Percentiles rank a stretch among this genome's conserved stretches.
Conservation (phyloP, 2,329 filamentous ascomycete species). For the Aspergillus sergii region DNA sequence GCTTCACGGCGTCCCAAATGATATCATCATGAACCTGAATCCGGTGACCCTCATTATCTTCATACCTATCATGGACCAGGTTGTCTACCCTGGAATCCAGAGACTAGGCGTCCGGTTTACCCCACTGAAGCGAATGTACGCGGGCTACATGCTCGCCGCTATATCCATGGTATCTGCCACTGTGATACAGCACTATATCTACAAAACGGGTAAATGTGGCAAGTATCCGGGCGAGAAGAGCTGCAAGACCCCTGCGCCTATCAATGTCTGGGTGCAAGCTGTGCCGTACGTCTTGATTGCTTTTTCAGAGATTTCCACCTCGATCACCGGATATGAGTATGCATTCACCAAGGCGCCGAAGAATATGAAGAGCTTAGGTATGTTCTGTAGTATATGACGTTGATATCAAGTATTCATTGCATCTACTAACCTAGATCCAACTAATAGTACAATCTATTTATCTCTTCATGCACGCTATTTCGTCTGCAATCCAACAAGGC, state of each 20-base stretch:
- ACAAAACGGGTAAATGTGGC: constrained; percentile 64
- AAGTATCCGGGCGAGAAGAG: constrained; percentile 46
- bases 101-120: constrained; percentile 52
- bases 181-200: constrained; percentile 56
- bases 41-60: constrained; percentile 56
- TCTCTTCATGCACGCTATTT: constrained; percentile 70
- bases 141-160: constrained; percentile 53
- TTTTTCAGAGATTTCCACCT: constrained; percentile 60
- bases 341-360: constrained; percentile 75
- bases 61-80: constrained; percentile 56
- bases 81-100: constrained; percentile 55
- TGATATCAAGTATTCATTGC: constrained; percentile 23
- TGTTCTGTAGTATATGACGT: constrained; percentile 31
- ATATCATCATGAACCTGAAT: constrained; percentile 57
- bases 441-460: constrained; percentile 61
- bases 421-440: neutral
- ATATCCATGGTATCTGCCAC: constrained; percentile 54
- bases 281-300: constrained; percentile 55
- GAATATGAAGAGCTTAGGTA: constrained; percentile 74
- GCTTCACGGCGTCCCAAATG: constrained; percentile 56
- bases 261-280: constrained; percentile 65
- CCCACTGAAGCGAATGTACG: constrained; percentile 56
- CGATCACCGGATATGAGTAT: constrained; percentile 68
- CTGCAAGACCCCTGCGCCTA: constrained; percentile 54
- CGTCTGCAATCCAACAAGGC: constrained; percentile 68